Conservation (phyloP, 352 stramenopile genomes). For the Globisporangium rhizosaccharum region DNA sequence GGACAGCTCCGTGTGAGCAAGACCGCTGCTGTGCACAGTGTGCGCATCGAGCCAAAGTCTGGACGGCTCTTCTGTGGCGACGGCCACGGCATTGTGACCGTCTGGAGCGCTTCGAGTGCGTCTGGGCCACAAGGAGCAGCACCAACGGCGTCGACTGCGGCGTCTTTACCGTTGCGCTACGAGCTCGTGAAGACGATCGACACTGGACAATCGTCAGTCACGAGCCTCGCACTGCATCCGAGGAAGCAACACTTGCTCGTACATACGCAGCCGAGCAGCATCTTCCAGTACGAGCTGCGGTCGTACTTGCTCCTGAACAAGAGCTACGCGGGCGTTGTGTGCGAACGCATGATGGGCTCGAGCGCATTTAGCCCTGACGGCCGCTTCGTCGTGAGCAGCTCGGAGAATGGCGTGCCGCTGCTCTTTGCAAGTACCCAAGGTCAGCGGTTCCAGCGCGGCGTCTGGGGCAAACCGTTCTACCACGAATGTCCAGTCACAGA, state of each 20-base stretch:
- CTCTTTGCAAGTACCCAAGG: conserved; percentile 54
- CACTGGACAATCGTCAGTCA: conserved; percentile 45
- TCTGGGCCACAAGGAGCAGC: not conserved
- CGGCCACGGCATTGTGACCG: conserved; percentile 33
- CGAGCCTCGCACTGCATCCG: conserved; percentile 52
- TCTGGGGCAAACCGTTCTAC: conserved; percentile 64
- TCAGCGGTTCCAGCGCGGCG: conserved; percentile 27
- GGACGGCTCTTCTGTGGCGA: conserved; percentile 58
- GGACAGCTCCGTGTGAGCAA: conserved; percentile 18
- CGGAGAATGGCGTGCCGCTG: conserved; percentile 52
- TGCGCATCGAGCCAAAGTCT: conserved; percentile 39
- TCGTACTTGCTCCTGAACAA: conserved; percentile 75
- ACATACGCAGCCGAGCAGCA: conserved; percentile 46
- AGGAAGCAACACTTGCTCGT: conserved; percentile 63
- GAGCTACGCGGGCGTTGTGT: conserved; percentile 46
- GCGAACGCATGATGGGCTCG: conserved; percentile 39
- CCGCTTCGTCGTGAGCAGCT: conserved; percentile 51
- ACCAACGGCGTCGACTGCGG: not conserved
- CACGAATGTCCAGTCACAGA: conserved; percentile 41
- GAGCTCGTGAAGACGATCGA: conserved; percentile 46
- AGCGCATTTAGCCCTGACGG: conserved; percentile 62
- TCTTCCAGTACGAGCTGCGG: conserved; percentile 71
- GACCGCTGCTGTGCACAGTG: conserved; percentile 34
- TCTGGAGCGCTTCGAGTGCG: conserved; percentile 24
- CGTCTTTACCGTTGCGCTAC: conserved; percentile 12